These are phyloP conservation scores for Candida sanyaensis DNA, from an alignment of 1,139 yeast species.

Conservation along the genomic window DNA sequence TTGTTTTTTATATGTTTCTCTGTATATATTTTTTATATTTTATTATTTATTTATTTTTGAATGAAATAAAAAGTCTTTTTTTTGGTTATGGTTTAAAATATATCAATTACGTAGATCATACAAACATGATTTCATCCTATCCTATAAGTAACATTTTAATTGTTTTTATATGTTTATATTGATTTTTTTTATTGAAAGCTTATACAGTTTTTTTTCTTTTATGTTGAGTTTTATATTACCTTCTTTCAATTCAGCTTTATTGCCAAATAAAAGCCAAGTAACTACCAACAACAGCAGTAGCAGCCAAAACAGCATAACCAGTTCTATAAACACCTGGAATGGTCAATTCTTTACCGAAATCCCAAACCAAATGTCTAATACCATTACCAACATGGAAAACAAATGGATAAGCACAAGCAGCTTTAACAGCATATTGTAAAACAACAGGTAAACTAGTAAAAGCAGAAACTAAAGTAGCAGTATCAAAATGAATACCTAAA, in stretches of 20 bases:
- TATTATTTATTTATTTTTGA: too few relatives aligned
- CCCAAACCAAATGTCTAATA: conserved; percentile 92
- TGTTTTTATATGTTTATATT: too few relatives aligned
- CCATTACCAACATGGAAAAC: conserved; percentile 87
- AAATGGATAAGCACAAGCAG: conserved; percentile 76
- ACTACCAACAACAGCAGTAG: conserved; percentile 66
- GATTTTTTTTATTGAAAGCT: neutral
- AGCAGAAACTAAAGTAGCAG: conserved; percentile 59
- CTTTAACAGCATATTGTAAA: conserved; percentile 65
- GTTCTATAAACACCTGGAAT: conserved; percentile 89
- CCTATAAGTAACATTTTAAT: too few relatives aligned
- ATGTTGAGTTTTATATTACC: neutral
- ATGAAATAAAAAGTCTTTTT: too few relatives aligned
- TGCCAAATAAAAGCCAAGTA: conserved; percentile 46
- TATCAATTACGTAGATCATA: too few relatives aligned
- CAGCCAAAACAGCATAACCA: conserved; percentile 80
- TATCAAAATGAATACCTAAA: conserved; percentile 63
- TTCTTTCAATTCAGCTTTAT: neutral
- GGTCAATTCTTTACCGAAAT: conserved; percentile 75
- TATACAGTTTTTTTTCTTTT: conserved; percentile 3
- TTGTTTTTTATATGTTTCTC: conserved; percentile 8
- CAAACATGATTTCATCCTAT: too few relatives aligned
- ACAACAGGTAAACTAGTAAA: conserved; percentile 61
- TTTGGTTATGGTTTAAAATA: too few relatives aligned
- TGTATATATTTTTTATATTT: conserved; percentile 7